phyloP scores from a whole-genome alignment of 2,329 filamentous ascomycete genomes.

The Penicillium griseofulvum region DNA sequence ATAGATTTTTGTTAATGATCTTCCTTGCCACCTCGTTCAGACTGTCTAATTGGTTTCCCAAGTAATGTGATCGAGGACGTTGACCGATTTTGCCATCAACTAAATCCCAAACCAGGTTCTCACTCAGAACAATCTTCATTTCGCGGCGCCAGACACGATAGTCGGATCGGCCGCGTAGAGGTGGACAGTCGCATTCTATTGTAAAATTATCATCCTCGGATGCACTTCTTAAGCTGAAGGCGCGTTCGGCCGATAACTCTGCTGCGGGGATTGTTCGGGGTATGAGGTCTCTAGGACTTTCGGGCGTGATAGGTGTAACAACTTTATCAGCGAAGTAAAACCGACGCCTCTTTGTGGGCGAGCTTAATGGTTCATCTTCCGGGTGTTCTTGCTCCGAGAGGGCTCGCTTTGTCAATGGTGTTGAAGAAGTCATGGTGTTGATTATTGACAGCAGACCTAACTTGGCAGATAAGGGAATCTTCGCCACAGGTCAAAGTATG shows the following conservation, averaged over 20 bases:
- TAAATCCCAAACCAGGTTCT: neutral
- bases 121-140: neutral
- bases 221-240: neutral
- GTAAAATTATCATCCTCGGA: neutral
- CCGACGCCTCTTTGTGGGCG: conserved; percentile 3
- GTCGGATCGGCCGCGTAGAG: conserved; percentile 3
- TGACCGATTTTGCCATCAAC: neutral
- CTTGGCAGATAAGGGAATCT: neutral
- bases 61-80: neutral
- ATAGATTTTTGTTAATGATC: conserved; percentile 1
- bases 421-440: neutral
- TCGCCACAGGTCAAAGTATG: neutral
- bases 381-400: neutral
- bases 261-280: neutral
- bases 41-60: neutral
- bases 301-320: neutral
- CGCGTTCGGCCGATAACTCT: neutral
- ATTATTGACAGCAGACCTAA: neutral
- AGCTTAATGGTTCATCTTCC: neutral
- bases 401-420: neutral
- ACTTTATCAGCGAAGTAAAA: neutral
- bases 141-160: neutral
- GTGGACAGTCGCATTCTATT: conserved; percentile 1
- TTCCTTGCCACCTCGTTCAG: neutral
- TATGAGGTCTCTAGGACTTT: neutral